These are phyloP conservation scores for Neopestalotiopsis sp. DNA, from an alignment of 2,329 filamentous ascomycete species.

Conservation along the genomic window DNA sequence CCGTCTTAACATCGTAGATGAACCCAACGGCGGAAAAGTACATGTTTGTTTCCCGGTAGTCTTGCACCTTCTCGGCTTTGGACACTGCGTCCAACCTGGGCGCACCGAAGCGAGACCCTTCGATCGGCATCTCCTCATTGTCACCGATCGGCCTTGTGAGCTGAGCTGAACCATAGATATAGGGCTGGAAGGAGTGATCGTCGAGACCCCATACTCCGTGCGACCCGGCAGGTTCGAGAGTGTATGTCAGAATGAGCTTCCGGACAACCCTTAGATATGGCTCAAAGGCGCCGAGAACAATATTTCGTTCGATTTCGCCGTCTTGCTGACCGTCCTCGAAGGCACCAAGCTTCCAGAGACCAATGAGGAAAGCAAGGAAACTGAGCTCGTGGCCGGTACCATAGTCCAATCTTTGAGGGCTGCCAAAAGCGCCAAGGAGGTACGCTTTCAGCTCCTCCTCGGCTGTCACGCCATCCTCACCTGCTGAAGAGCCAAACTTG, in stretches of 20 bases:
- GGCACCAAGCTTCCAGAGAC: slow-evolving; percentile 86
- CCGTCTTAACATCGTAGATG: slow-evolving; percentile 95
- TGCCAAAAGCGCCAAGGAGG: slow-evolving; percentile 85
- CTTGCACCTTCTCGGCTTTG: slow-evolving; percentile 67
- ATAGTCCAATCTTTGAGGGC: slow-evolving; percentile 87
- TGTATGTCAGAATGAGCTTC: slow-evolving; percentile 86
- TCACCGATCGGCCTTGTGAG: slow-evolving; percentile 75
- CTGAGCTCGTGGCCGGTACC: slow-evolving; percentile 96
- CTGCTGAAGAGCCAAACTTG: slow-evolving; percentile 24
- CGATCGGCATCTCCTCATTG: slow-evolving; percentile 69
- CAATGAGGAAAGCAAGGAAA: slow-evolving; percentile 88
- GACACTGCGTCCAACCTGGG: slow-evolving; percentile 75
- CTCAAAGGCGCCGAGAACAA: slow-evolving; percentile 83
- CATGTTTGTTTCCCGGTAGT: slow-evolving; percentile 73
- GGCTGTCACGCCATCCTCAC: slow-evolving; percentile 47
- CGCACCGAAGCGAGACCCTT: slow-evolving; percentile 76
- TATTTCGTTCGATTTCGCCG: slow-evolving; percentile 72
- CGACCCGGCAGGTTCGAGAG: slow-evolving; percentile 90
- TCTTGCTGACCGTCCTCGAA: slow-evolving; percentile 64
- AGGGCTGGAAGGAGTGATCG: slow-evolving; percentile 92
- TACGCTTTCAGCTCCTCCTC: slow-evolving; percentile 77
- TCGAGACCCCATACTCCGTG: slow-evolving; percentile 99
- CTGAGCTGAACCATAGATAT: slow-evolving; percentile 94
- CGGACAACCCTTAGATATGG: slow-evolving; percentile 78
- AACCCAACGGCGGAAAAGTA: slow-evolving; percentile 97